Percentiles rank a stretch among this genome's conserved stretches.
Conservation (phyloP, 345 rosid species). For the Eucalyptus tenuipes region DNA sequence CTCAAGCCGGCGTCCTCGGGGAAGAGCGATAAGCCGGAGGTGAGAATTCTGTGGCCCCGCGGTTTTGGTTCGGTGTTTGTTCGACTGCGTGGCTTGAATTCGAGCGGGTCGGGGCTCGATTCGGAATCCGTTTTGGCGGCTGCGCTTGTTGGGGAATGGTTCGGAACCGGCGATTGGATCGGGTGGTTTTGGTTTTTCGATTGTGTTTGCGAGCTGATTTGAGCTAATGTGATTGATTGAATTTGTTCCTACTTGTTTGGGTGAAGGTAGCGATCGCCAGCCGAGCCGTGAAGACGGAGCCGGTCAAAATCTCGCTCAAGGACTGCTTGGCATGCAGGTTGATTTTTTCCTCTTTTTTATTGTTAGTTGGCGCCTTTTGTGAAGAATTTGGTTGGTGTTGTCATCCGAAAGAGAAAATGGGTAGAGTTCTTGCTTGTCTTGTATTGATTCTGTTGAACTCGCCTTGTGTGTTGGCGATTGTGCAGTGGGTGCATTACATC, state of each 20-base stretch:
- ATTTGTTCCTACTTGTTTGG: not conserved
- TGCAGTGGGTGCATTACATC: conserved; percentile 92
- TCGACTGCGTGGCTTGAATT: not conserved
- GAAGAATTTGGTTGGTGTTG: not conserved
- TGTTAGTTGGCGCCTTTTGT: not conserved
- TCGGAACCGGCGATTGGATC: not conserved
- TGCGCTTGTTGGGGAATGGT: not conserved
- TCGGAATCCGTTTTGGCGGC: not conserved
- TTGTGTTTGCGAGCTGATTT: not conserved
- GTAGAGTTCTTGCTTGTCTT: not conserved
- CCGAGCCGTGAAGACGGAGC: conserved; percentile 27
- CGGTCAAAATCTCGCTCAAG: conserved; percentile 88
- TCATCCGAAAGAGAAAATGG: not conserved
- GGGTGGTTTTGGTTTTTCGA: not conserved
- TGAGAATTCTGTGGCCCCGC: not conserved
- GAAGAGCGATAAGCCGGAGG: conserved; percentile 47
- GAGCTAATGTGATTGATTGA: not conserved
- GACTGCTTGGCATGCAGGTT: conserved; percentile 98
- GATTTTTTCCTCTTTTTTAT: not conserved
- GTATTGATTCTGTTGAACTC: not conserved
- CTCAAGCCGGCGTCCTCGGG: conserved; percentile 26
- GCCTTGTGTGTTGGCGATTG: not conserved
- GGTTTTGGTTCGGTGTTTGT: not conserved
- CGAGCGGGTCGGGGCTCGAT: not conserved
- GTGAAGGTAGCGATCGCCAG: conserved; percentile 38